Percentiles rank a stretch among this genome's conserved stretches.
Evolutionary conservation across 1,139 yeast species (phyloP).

Genomic region (Pichia sp.): DNA sequence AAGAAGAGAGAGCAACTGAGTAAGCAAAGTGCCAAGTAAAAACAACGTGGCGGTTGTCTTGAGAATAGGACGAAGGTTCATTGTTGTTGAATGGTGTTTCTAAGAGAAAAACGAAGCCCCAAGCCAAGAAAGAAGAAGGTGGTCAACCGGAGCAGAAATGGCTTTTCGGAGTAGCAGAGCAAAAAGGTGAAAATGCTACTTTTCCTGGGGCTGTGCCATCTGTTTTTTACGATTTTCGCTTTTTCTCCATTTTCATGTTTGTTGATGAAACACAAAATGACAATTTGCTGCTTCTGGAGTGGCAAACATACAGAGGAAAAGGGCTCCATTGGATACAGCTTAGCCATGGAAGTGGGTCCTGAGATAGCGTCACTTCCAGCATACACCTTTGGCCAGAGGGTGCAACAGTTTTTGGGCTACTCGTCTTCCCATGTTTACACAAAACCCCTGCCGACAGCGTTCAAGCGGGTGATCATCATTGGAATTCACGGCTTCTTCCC

Average conservation of each 20-base stretch:
- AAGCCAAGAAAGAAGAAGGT: neutral
- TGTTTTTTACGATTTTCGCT: too few relatives aligned
- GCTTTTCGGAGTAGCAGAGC: neutral
- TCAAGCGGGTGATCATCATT: conserved; percentile 59
- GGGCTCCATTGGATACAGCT: too few relatives aligned
- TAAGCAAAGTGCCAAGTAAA: conserved; percentile 29
- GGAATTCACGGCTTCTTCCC: conserved; percentile 98
- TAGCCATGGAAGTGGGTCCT: neutral
- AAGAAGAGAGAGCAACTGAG: conserved; percentile 55
- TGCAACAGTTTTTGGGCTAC: conserved; percentile 18
- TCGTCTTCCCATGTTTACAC: conserved; percentile 12
- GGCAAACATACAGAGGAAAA: too few relatives aligned
- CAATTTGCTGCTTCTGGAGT: too few relatives aligned
- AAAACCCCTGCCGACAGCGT: conserved; percentile 21
- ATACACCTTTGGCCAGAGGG: neutral
- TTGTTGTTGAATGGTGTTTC: too few relatives aligned
- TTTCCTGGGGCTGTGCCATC: too few relatives aligned
- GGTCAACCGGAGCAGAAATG: conserved; percentile 55
- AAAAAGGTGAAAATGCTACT: too few relatives aligned
- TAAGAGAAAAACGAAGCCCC: neutral
- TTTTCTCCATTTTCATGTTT: too few relatives aligned
- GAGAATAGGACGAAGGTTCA: neutral
- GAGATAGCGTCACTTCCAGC: neutral
- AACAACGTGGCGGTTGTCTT: conserved; percentile 10
- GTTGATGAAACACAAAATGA: too few relatives aligned